phyloP scores from a whole-genome alignment of 345 rosid species.

The Noccaea bulbosa region DNA sequence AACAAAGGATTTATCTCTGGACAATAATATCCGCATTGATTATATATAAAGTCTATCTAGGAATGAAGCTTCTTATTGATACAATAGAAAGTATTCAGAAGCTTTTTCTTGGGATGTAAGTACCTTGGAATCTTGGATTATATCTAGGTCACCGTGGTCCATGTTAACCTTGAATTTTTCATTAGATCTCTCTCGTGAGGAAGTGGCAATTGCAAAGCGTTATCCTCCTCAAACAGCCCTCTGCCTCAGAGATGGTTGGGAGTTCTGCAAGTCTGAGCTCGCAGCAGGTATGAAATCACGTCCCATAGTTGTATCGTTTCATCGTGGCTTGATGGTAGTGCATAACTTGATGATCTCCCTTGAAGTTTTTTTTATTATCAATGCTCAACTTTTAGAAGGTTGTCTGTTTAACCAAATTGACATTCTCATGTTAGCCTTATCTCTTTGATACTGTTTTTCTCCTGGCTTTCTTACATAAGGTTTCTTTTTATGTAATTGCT shows the following conservation, averaged over 20 bases:
- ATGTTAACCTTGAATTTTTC: conserved; percentile 33
- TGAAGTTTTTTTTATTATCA: conserved; percentile 14
- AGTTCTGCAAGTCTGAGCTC: conserved; percentile 81
- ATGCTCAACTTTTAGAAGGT: background rate
- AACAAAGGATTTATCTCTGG: background rate
- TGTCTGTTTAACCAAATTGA: conserved; percentile 1
- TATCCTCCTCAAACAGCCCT: conserved; percentile 82
- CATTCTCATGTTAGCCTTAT: conserved; percentile 13
- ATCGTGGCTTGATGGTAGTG: conserved; percentile 25
- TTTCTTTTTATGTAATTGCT: conserved; percentile 16
- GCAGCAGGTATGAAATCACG: conserved; percentile 70
- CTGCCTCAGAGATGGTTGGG: conserved; percentile 98
- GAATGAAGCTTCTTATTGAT: conserved; percentile 14
- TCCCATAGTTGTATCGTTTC: conserved; percentile 28
- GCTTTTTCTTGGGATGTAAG: background rate
- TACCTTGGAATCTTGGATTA: conserved; percentile 1
- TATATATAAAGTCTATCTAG: background rate
- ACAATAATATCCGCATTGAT: background rate
- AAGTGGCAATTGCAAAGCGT: conserved; percentile 75
- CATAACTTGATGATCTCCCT: conserved; percentile 23
- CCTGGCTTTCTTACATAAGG: conserved; percentile 6
- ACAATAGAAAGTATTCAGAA: conserved; percentile 13
- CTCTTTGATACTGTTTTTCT: conserved; percentile 19
- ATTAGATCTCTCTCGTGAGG: conserved; percentile 90
- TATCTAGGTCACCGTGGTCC: conserved; percentile 17